These are phyloP conservation scores for Sporisorium scitamineum DNA, from an alignment of 1,284 basidiomycete species.

Conservation along the genomic window DNA sequence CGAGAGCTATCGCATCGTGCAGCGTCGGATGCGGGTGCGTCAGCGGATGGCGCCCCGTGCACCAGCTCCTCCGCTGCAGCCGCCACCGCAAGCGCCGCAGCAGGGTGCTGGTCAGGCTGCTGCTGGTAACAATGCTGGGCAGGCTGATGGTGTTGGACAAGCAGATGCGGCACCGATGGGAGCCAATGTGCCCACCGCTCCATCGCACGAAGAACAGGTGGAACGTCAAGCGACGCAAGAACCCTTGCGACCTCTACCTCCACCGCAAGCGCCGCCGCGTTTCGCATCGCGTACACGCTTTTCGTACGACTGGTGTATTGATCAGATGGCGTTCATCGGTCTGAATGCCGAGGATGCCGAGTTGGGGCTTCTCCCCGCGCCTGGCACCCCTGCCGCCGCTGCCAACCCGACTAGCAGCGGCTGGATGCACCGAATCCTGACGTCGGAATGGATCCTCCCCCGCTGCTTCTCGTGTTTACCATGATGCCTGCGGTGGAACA, in stretches of 20 bases:
- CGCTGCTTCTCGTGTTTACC: slow-evolving; percentile 47
- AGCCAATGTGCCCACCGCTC: slow-evolving; percentile 26
- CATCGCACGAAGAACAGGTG: slow-evolving; percentile 19
- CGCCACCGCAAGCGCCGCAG: not conserved
- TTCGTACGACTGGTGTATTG: slow-evolving; percentile 43
- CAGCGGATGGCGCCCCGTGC: slow-evolving; percentile 12
- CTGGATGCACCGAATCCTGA: slow-evolving; percentile 1
- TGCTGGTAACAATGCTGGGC: too few species aligned
- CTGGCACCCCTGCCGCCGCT: not conserved
- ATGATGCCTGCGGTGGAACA: slow-evolving; percentile 56
- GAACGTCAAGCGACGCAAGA: slow-evolving; percentile 23
- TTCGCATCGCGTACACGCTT: slow-evolving; percentile 19
- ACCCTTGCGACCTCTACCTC: slow-evolving; percentile 24
- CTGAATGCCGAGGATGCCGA: slow-evolving; percentile 51
- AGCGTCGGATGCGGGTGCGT: slow-evolving; percentile 27
- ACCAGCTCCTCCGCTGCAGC: not conserved
- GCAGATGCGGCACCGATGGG: slow-evolving; percentile 10
- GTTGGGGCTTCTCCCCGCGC: slow-evolving; percentile 36
- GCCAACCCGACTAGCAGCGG: not conserved
- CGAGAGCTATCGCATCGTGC: slow-evolving; percentile 44
- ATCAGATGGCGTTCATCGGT: slow-evolving; percentile 45
- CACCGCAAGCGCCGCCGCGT: slow-evolving; percentile 36
- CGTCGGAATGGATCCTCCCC: slow-evolving; percentile 30
- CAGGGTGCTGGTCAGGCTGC: not conserved
- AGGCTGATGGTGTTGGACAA: not conserved